Conservation (phyloP, 2,329 filamentous ascomycete genomes). For the Fusarium tupiense region DNA sequence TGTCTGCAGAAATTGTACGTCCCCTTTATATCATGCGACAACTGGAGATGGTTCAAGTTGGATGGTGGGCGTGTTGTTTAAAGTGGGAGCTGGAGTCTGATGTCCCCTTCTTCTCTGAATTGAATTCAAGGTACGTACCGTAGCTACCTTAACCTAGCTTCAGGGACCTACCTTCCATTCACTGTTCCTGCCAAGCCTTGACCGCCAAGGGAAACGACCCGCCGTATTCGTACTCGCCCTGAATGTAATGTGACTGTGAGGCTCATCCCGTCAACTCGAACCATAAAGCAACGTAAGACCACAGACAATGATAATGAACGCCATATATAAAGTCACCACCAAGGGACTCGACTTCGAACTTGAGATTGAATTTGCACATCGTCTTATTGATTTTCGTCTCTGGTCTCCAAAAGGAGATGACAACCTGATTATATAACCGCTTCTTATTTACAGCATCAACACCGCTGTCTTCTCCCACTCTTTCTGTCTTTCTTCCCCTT, state of each 20-base stretch:
- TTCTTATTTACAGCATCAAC: slow-evolving; percentile 36
- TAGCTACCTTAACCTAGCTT: background rate
- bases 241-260: background rate
- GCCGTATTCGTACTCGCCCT: slow-evolving; percentile 41
- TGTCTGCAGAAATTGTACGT: background rate
- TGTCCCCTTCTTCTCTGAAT: background rate
- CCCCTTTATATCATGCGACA: slow-evolving; percentile 33
- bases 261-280: background rate
- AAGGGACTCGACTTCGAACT: background rate
- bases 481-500: background rate
- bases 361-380: slow-evolving; percentile 23
- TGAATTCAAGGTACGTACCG: slow-evolving; percentile 11
- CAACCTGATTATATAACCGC: slow-evolving; percentile 43
- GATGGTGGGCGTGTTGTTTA: slow-evolving; percentile 7
- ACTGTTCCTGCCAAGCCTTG: slow-evolving; percentile 35
- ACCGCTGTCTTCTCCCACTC: slow-evolving; percentile 10
- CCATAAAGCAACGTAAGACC: background rate
- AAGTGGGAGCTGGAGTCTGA: slow-evolving; percentile 21
- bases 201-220: background rate
- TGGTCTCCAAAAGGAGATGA: slow-evolving; percentile 42
- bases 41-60: slow-evolving; percentile 3
- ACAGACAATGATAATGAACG: background rate
- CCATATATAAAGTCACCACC: background rate
- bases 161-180: background rate
- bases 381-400: slow-evolving; percentile 39